These are phyloP conservation scores for Ascochyta viciae-villosae DNA, from an alignment of 2,329 filamentous ascomycete genomes.

Conservation along the genomic window DNA sequence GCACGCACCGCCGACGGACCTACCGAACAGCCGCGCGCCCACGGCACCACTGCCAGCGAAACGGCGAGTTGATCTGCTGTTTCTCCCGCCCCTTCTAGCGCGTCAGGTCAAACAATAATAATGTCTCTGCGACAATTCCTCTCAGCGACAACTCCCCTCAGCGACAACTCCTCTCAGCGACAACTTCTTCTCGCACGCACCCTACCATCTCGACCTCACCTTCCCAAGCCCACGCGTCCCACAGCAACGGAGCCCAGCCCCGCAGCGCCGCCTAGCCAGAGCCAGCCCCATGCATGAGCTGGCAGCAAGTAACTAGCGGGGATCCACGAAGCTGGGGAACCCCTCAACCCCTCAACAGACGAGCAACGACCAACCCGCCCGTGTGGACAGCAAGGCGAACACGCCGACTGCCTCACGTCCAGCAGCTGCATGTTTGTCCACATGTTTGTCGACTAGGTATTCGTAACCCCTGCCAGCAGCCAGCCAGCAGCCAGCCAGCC, in stretches of 20 bases:
- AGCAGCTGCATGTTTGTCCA: background rate
- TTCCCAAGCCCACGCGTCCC: background rate
- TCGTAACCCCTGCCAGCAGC: too few relatives aligned
- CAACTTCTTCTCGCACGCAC: background rate
- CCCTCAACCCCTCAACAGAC: too few relatives aligned
- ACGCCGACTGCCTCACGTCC: background rate
- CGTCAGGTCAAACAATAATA: background rate
- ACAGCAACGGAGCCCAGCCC: background rate
- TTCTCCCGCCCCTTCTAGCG: conserved; percentile 7
- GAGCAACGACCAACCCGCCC: too few relatives aligned
- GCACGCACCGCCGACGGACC: background rate
- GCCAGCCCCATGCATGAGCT: conserved; percentile 2
- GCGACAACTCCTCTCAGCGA: background rate
- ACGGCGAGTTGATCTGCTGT: conserved; percentile 8
- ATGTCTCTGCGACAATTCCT: background rate
- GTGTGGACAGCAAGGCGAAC: background rate
- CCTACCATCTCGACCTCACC: background rate
- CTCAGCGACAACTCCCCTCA: background rate
- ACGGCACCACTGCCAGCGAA: background rate
- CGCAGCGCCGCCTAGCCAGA: background rate
- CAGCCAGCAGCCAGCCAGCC: background rate
- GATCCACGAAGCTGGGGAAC: background rate
- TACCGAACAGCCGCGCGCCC: conserved; percentile 10
- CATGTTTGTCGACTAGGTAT: too few relatives aligned
- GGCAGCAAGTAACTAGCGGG: background rate